phyloP scores from a whole-genome alignment of 148 eudicot genomes.

The Silene uniflora region DNA sequence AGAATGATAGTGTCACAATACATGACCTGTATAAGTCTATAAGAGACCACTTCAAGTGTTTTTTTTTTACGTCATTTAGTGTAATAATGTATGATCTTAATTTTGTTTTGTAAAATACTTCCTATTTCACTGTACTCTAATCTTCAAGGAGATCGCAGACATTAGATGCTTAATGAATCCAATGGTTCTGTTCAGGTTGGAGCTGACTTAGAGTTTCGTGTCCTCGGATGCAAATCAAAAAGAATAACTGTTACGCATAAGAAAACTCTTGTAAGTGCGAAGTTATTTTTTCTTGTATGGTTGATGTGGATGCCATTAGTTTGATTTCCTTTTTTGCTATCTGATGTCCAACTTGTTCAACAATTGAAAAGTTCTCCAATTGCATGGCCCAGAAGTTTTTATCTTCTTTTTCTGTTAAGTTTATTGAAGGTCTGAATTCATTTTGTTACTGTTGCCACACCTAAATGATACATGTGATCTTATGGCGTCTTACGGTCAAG shows the following conservation, averaged over 20 bases:
- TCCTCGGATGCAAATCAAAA: slow-evolving; percentile 95
- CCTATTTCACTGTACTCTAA: neutral
- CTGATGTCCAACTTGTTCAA: neutral
- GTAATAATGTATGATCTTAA: neutral
- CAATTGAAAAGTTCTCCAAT: neutral
- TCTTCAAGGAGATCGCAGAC: neutral
- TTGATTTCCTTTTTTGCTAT: neutral
- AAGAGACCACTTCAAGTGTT: neutral
- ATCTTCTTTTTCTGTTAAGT: neutral
- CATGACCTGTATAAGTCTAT: neutral
- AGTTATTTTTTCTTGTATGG: neutral
- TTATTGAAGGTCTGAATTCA: neutral
- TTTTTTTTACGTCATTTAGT: neutral
- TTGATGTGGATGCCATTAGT: neutral
- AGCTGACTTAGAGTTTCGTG: slow-evolving; percentile 80
- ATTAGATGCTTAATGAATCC: slow-evolving; percentile 13
- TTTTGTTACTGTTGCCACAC: neutral
- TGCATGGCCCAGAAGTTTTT: neutral
- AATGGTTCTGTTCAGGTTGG: slow-evolving; percentile 68
- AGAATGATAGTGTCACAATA: neutral
- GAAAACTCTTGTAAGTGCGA: slow-evolving; percentile 79
- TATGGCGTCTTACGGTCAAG: neutral
- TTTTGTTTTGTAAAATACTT: neutral
- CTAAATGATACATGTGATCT: neutral
- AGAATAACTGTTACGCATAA: slow-evolving; percentile 96